Conservation (phyloP, 805 yeast species). For the Blastobotrys robertii region DNA sequence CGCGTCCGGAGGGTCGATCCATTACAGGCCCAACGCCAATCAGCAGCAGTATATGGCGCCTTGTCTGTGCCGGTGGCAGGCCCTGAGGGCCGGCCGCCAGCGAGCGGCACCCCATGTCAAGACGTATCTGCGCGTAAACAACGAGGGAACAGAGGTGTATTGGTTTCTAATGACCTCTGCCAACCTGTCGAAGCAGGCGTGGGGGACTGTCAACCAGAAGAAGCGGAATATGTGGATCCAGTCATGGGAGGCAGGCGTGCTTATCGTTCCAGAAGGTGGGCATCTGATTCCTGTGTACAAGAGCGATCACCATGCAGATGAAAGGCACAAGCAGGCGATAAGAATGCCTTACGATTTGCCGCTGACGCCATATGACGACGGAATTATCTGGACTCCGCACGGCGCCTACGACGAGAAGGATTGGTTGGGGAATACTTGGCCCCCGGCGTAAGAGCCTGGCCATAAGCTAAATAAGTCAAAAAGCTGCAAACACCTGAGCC, state of each 20-base stretch:
- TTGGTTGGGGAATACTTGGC: constrained; percentile 14
- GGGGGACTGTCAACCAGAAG: constrained; percentile 46
- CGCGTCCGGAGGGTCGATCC: constrained; percentile 41
- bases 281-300: constrained; percentile 37
- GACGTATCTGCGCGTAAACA: constrained; percentile 35
- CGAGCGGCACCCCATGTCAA: constrained; percentile 56
- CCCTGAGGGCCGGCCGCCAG: constrained; percentile 23
- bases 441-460: constrained; percentile 1
- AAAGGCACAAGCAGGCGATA: constrained; percentile 3
- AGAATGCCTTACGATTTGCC: constrained; percentile 17
- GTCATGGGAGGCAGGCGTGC: constrained; percentile 49
- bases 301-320: constrained; percentile 23
- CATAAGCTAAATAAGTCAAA: no score
- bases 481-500: no score
- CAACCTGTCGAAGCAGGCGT: constrained; percentile 67
- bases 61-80: constrained; percentile 39
- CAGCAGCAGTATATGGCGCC: constrained; percentile 30
- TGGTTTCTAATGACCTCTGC: constrained; percentile 73
- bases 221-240: constrained; percentile 22
- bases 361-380: constrained; percentile 9
- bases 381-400: constrained; percentile 8
- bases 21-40: constrained; percentile 30
- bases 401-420: constrained; percentile 12
- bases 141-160: constrained; percentile 29
- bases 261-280: constrained; percentile 29